Conservation (phyloP, 1,139 yeast species). For the Yamadazyma spencermartinsiae region DNA sequence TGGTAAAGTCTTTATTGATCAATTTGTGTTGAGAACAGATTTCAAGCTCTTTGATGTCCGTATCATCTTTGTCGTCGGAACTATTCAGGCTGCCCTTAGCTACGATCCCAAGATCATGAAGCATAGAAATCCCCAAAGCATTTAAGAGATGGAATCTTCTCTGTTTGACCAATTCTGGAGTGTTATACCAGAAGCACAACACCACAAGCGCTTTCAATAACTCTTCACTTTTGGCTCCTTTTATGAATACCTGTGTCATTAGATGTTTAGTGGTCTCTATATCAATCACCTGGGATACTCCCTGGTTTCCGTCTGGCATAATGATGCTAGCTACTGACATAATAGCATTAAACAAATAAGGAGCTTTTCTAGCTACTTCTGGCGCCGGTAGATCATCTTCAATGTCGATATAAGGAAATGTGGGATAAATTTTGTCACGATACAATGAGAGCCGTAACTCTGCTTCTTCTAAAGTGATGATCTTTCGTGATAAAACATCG, state of each 20-base stretch:
- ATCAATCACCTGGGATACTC: constrained; percentile 47
- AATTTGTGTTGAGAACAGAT: neutral
- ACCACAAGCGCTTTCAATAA: constrained; percentile 62
- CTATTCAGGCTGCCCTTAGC: constrained; percentile 24
- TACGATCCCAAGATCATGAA: constrained; percentile 77
- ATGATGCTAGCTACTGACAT: constrained; percentile 61
- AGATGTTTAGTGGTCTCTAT: constrained; percentile 58
- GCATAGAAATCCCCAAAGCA: constrained; percentile 64
- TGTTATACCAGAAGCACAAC: constrained; percentile 76
- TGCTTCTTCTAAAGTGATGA: constrained; percentile 53
- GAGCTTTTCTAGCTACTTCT: constrained; percentile 50
- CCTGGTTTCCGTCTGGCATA: constrained; percentile 29
- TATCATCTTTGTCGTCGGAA: neutral
- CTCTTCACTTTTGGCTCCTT: constrained; percentile 74
- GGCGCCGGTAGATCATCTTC: constrained; percentile 45
- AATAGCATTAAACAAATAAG: constrained; percentile 62
- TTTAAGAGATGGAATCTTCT: constrained; percentile 74
- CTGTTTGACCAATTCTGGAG: constrained; percentile 78
- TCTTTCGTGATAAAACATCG: constrained; percentile 51
- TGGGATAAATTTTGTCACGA: constrained; percentile 34
- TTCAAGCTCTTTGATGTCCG: neutral
- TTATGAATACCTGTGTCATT: constrained; percentile 61
- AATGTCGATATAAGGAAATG: constrained; percentile 57
- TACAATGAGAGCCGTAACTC: constrained; percentile 44
- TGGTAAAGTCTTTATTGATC: constrained; percentile 15